Evolutionary conservation across 768 basidiomycete species (phyloP).

Genomic region (Amanita exitialis): DNA sequence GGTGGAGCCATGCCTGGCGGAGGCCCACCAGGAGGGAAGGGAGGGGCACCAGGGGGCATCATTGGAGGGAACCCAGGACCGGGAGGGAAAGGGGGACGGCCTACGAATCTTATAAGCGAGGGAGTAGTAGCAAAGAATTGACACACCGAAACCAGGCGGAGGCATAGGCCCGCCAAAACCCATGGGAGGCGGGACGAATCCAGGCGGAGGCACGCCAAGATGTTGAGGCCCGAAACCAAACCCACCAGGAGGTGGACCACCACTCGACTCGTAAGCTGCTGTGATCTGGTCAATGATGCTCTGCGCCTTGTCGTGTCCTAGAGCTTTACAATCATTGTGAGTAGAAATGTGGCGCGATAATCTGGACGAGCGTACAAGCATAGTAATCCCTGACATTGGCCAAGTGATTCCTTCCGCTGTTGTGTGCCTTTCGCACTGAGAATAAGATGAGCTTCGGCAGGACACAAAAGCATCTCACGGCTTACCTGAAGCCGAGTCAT

Average conservation of each 20-base stretch:
- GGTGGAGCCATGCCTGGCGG: conserved; percentile 33
- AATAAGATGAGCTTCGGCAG: conserved; percentile 6
- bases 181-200: conserved; percentile 35
- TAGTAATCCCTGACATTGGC: conserved; percentile 97
- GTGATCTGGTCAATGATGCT: conserved; percentile 98
- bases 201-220: conserved; percentile 46
- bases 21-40: conserved; percentile 60
- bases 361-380: conserved; percentile 50
- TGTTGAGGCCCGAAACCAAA: conserved; percentile 83
- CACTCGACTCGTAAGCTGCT: conserved; percentile 79
- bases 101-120: conserved; percentile 20
- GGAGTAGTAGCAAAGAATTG: conserved; percentile 16
- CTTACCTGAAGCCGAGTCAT: conserved; percentile 87
- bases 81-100: conserved; percentile 65
- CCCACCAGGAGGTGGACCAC: conserved; percentile 79
- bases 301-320: conserved; percentile 96
- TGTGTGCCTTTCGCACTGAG: conserved; percentile 94
- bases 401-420: conserved; percentile 94
- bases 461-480: conserved; percentile 5
- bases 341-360: not conserved
- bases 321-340: conserved; percentile 33
- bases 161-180: conserved; percentile 43
- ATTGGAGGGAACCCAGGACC: conserved; percentile 46
- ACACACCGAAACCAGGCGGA: conserved; percentile 46
- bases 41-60: conserved; percentile 49